Evolutionary conservation across 2,329 filamentous ascomycete species (phyloP).

Genomic region (Diaporthe helianthi): DNA sequence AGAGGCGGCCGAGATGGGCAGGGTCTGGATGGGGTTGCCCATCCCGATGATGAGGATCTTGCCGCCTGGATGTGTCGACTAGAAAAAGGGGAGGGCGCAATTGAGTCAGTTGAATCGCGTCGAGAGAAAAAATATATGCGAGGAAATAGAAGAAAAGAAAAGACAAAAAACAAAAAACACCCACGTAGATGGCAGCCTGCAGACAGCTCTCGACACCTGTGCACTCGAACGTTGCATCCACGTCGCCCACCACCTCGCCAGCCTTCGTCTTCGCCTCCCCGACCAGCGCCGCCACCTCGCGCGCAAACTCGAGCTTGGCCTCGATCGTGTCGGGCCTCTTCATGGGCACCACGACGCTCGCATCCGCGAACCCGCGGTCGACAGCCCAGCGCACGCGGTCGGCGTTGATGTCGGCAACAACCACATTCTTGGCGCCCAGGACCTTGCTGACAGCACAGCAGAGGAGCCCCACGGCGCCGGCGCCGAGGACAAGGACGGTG

Average conservation of each 20-base stretch:
- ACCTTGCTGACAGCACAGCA: conserved; percentile 64
- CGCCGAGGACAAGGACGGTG: conserved; percentile 63
- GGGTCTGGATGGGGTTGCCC: conserved; percentile 73
- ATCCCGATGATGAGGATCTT: conserved; percentile 76
- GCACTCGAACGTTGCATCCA: conserved; percentile 76
- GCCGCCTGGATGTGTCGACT: conserved; percentile 70
- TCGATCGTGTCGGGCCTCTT: conserved; percentile 56
- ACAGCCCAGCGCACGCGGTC: conserved; percentile 65
- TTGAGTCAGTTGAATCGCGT: not conserved
- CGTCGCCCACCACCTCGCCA: conserved; percentile 63
- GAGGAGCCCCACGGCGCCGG: conserved; percentile 67
- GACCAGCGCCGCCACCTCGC: conserved; percentile 55
- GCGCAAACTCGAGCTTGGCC: conserved; percentile 60
- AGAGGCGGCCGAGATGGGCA: conserved; percentile 73
- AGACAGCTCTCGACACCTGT: conserved; percentile 80
- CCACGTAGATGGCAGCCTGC: conserved; percentile 74
- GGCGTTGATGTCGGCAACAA: conserved; percentile 64
- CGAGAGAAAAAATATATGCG: no score
- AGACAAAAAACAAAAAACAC: conserved; percentile 35
- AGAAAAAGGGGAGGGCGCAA: not conserved
- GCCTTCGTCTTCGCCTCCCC: conserved; percentile 40
- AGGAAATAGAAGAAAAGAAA: no score
- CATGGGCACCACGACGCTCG: conserved; percentile 57
- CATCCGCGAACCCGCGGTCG: conserved; percentile 62
- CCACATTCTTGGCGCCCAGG: conserved; percentile 50